Evolutionary conservation across 2,329 filamentous ascomycete species (phyloP), one percentile per base, ranked within the genome.

Genomic region (Myotisia sp.): DNA sequence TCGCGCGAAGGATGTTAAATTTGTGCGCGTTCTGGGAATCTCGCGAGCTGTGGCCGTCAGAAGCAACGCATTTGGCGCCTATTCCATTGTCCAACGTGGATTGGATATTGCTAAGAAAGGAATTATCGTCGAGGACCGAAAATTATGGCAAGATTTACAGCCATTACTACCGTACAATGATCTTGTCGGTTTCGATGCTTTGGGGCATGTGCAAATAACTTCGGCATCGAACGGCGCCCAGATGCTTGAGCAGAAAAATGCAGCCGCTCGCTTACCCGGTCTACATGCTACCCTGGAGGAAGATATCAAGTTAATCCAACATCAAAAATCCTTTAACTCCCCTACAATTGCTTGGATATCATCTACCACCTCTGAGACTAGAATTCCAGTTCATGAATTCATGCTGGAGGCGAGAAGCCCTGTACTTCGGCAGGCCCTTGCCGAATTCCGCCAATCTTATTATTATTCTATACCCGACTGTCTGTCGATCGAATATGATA

Each of bases 1-100:
- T 14, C 64, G 68, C 21, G 80, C 74, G 47, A 92, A 92, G 45
- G 85, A 93, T 50, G 93, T 92, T 64, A 98, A 98, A 53, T 98
- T 95, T 46, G 77, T 87, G 47, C 76, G 90, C 37, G 75, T 98
- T 6, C 79, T 90, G 1, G 85, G 81, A 26, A 71, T 98, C 37
- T 93, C 84, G 2, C 76, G 85, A 22, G 83, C 92, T 9, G 70
- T 79, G 20, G 76, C 77, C 3, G 86, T 95, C 5, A 71, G 85
- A 44, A 87, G 85, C 46, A 95, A 90, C 21, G 73, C 79, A 0
- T 92, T 82, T 56, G 90, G 90, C 3, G 82, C 87, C 0, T 95
- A 87, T 61, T 81, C 84, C 21, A 85, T 84, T 3, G 71, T 93
- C 29, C 75, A 90, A 29, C 79, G 79, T 49, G 86, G 94, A 47